A percentile compares a stretch with the other conserved stretches of the same genome.
Evolutionary conservation across 139 green algal species (phyloP).

Genomic region (Asterochloris erici): DNA sequence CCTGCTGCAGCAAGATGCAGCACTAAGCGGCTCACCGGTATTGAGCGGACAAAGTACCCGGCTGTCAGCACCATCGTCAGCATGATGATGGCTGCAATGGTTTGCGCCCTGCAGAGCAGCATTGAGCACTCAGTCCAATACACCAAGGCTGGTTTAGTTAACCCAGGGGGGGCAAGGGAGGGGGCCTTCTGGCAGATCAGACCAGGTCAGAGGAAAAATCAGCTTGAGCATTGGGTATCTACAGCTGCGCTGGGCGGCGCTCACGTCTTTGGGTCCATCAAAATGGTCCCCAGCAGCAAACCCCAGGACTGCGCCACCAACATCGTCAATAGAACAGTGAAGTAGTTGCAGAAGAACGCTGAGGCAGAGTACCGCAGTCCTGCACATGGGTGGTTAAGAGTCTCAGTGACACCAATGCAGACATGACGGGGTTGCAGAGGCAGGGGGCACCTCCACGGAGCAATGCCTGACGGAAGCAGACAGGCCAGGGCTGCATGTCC

Average conservation of each 20-base stretch:
- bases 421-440: too few species aligned
- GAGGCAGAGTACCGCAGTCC: slow-evolving; percentile 9
- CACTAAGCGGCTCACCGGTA: neutral
- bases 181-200: too few species aligned
- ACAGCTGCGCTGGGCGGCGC: too few species aligned
- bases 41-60: slow-evolving; percentile 56
- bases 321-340: slow-evolving; percentile 40
- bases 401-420: too few species aligned
- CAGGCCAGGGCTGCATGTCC: too few species aligned
- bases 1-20: neutral
- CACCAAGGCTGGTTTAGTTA: too few species aligned
- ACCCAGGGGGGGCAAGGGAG: too few species aligned
- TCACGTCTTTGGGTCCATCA: slow-evolving; percentile 39
- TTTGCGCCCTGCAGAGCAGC: slow-evolving; percentile 4
- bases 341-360: slow-evolving; percentile 68
- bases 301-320: slow-evolving; percentile 54
- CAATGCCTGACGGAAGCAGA: too few species aligned
- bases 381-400: neutral
- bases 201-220: too few species aligned
- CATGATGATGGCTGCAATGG: slow-evolving; percentile 23
- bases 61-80: slow-evolving; percentile 34
- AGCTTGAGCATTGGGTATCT: too few species aligned
- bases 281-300: slow-evolving; percentile 63
- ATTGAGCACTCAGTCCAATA: too few species aligned
- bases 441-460: too few species aligned